Evolutionary conservation across 1,284 basidiomycete species (phyloP).

Genomic region (Cryptococcus sp.): DNA sequence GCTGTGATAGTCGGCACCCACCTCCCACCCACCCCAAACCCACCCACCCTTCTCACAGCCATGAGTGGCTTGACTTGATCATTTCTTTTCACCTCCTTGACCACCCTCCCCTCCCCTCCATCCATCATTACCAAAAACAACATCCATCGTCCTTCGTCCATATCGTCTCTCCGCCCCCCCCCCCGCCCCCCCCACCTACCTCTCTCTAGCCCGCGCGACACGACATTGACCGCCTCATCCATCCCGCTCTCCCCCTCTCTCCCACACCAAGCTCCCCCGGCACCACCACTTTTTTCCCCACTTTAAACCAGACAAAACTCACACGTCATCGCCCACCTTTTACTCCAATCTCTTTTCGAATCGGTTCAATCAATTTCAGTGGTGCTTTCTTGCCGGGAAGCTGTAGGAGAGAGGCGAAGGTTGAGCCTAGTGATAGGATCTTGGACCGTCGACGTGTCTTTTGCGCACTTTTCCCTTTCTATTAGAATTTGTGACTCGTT

Average conservation of each 20-base stretch:
- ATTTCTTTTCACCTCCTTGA: neutral
- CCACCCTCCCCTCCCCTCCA: neutral
- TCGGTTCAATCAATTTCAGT: conserved; percentile 1
- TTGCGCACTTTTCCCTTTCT: neutral
- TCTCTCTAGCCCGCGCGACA: neutral
- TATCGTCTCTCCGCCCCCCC: neutral
- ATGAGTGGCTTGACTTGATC: neutral
- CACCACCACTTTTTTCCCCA: conserved; percentile 8
- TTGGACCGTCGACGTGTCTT: conserved; percentile 33
- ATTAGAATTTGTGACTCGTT: neutral
- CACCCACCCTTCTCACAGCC: no score
- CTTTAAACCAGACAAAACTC: conserved; percentile 1
- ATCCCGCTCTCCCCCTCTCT: conserved; percentile 43
- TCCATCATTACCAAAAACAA: neutral
- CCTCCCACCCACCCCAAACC: neutral
- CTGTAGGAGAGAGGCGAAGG: conserved; percentile 9
- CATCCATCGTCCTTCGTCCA: conserved; percentile 5
- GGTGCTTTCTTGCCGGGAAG: conserved; percentile 9
- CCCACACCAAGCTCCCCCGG: conserved; percentile 3
- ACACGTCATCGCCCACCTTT: no score
- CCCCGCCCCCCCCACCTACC: neutral
- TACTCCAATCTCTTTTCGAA: neutral
- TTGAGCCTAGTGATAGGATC: conserved; percentile 52
- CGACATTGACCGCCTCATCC: conserved; percentile 49
- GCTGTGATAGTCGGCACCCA: conserved; percentile 43